Percentiles rank a stretch among this genome's conserved stretches.
Evolutionary conservation across 2,329 filamentous ascomycete species (phyloP).

Genomic region (Neofusicoccum sp.): DNA sequence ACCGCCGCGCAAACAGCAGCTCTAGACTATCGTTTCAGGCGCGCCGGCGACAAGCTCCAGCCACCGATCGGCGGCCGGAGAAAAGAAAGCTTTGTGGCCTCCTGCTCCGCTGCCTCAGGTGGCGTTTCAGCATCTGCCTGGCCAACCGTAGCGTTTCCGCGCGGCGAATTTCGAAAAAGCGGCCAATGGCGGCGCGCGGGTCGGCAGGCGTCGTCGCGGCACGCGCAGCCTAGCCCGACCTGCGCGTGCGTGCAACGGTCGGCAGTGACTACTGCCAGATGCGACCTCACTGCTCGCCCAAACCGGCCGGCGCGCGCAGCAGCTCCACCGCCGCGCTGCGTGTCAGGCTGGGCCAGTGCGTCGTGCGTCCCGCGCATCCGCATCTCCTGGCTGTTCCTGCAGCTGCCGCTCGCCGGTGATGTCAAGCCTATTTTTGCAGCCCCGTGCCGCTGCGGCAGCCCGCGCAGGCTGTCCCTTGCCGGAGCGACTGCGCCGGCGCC

Average conservation of each 20-base stretch:
- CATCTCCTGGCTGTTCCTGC: conserved; percentile 18
- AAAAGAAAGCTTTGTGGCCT: conserved; percentile 1
- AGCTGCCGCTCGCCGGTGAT: not conserved
- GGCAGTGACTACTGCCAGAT: not conserved
- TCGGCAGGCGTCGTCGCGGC: too few relatives aligned
- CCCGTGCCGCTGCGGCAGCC: not conserved
- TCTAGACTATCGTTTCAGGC: conserved; percentile 18
- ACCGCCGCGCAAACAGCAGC: not conserved
- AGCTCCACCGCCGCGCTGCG: not conserved
- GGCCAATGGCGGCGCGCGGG: not conserved
- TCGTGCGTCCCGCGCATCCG: conserved; percentile 8
- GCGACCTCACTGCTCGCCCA: not conserved
- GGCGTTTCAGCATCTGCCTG: conserved; percentile 9
- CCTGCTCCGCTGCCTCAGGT: conserved; percentile 1
- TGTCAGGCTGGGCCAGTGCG: conserved; percentile 7
- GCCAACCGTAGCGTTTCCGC: conserved; percentile 8
- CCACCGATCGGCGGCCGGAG: conserved; percentile 7
- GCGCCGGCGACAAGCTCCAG: conserved; percentile 11
- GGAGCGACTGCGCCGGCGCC: not conserved
- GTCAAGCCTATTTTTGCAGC: conserved; percentile 6
- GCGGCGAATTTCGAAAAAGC: not conserved
- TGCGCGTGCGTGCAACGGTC: not conserved
- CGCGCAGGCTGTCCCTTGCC: not conserved
- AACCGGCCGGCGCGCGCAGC: conserved; percentile 4
- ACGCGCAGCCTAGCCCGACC: not conserved